phyloP scores from a whole-genome alignment of 768 basidiomycete genomes.

The Solioccasus polychromus region DNA sequence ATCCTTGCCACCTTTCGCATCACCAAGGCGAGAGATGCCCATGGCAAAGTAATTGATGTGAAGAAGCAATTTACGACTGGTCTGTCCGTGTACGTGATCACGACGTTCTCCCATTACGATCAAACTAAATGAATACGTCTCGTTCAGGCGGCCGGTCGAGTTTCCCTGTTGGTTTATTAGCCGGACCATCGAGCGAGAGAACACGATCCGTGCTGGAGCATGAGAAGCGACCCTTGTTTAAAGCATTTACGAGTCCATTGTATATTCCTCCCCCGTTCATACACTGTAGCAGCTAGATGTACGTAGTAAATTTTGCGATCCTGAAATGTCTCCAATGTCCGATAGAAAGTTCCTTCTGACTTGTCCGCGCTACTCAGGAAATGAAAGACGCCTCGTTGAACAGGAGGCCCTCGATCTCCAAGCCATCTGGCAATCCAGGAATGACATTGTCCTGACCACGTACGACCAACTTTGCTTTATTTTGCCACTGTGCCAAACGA shows the following conservation, averaged over 20 bases:
- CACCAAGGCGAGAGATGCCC: slow-evolving; percentile 20
- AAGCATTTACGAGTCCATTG: neutral
- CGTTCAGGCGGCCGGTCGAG: slow-evolving; percentile 17
- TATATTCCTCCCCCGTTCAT: slow-evolving; percentile 1
- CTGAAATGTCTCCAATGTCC: neutral
- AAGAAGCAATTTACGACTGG: slow-evolving; percentile 22
- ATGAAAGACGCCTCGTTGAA: slow-evolving; percentile 94
- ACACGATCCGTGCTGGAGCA: slow-evolving; percentile 5
- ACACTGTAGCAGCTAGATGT: slow-evolving; percentile 10
- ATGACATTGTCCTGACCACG: slow-evolving; percentile 40
- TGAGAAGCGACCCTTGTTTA: too few species aligned
- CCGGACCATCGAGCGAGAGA: slow-evolving; percentile 13
- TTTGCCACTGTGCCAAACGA: slow-evolving; percentile 48
- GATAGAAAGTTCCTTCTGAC: neutral
- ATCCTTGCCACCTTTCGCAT: slow-evolving; percentile 23
- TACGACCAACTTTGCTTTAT: slow-evolving; percentile 50
- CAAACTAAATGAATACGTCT: neutral
- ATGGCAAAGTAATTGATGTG: slow-evolving; percentile 21
- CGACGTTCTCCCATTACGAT: neutral
- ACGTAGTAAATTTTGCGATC: slow-evolving; percentile 3
- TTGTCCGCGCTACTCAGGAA: slow-evolving; percentile 39
- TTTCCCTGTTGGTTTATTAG: slow-evolving; percentile 23
- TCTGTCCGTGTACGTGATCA: slow-evolving; percentile 16
- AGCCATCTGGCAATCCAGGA: slow-evolving; percentile 37
- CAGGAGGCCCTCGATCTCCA: slow-evolving; percentile 60